A percentile compares a stretch with the other conserved stretches of the same genome.
Evolutionary conservation across 805 yeast species (phyloP).

Genomic region (Torulaspora franciscae): DNA sequence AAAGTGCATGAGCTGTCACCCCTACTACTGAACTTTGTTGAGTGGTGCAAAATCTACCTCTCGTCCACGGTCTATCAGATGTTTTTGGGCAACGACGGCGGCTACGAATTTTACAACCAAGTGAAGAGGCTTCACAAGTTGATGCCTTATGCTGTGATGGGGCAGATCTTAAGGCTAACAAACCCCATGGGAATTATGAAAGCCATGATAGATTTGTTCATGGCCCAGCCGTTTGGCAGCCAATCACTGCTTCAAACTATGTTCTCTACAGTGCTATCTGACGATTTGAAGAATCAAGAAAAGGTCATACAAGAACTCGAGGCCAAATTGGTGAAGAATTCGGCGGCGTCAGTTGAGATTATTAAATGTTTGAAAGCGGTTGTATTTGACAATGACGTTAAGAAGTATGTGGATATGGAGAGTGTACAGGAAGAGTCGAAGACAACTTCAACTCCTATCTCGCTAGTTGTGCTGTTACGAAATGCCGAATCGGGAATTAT

Average conservation of each 20-base stretch:
- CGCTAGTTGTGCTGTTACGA: conserved; percentile 26
- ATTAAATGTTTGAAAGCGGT: conserved; percentile 31
- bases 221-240: conserved; percentile 72
- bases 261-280: conserved; percentile 66
- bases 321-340: conserved; percentile 32
- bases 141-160: conserved; percentile 76
- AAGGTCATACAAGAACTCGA: conserved; percentile 48
- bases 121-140: conserved; percentile 64
- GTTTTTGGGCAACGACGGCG: conserved; percentile 74
- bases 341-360: conserved; percentile 24
- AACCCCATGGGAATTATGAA: conserved; percentile 85
- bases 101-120: conserved; percentile 70
- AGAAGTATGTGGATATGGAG: conserved; percentile 27
- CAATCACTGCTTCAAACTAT: conserved; percentile 67
- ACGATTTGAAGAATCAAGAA: conserved; percentile 63
- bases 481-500: conserved; percentile 19
- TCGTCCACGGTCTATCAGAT: conserved; percentile 80
- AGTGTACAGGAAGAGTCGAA: conserved; percentile 33
- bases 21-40: conserved; percentile 61
- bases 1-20: conserved; percentile 58
- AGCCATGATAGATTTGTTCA: conserved; percentile 70
- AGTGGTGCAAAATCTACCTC: conserved; percentile 76
- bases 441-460: conserved; percentile 28
- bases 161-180: conserved; percentile 72
- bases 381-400: conserved; percentile 33